A percentile compares a stretch with the other conserved stretches of the same genome.
These are phyloP conservation scores for Paecilomyces fulvus DNA, from an alignment of 2,329 filamentous ascomycete species.

Conservation along the genomic window DNA sequence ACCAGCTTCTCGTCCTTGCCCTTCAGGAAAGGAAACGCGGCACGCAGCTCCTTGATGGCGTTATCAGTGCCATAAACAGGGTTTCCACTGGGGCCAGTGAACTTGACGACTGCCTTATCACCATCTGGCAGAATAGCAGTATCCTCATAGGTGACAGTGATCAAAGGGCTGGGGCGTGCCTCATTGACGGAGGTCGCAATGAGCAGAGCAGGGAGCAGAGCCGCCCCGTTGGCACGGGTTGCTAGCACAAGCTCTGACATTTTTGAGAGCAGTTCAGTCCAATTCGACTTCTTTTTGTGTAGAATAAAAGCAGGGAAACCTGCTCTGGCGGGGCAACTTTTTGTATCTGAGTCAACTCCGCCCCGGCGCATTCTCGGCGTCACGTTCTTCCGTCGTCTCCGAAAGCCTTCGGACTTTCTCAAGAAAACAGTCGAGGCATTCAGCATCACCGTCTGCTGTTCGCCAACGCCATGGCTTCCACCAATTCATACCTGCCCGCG, in stretches of 20 bases:
- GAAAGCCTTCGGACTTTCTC: slow-evolving; percentile 14
- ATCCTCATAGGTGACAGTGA: slow-evolving; percentile 33
- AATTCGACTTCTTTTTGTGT: not conserved
- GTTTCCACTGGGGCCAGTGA: slow-evolving; percentile 18
- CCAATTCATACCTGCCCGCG: slow-evolving; percentile 23
- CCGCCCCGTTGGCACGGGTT: slow-evolving; percentile 32
- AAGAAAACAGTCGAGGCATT: slow-evolving; percentile 18
- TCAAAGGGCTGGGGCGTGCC: slow-evolving; percentile 23
- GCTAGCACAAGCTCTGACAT: slow-evolving; percentile 28
- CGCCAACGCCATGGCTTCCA: slow-evolving; percentile 25
- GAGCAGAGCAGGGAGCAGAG: slow-evolving; percentile 32
- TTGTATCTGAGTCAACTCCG: not conserved
- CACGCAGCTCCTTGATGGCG: slow-evolving; percentile 24
- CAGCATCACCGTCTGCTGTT: slow-evolving; percentile 2
- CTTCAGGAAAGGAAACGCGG: slow-evolving; percentile 26
- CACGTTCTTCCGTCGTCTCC: slow-evolving; percentile 22
- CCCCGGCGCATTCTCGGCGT: slow-evolving; percentile 7
- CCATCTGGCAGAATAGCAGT: slow-evolving; percentile 23
- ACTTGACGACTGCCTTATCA: slow-evolving; percentile 27
- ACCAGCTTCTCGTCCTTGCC: slow-evolving; percentile 30
- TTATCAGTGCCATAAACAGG: slow-evolving; percentile 23
- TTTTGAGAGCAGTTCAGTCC: slow-evolving; percentile 4
- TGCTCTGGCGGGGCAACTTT: not conserved
- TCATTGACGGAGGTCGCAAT: slow-evolving; percentile 34
- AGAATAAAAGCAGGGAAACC: not conserved